These are phyloP conservation scores for Triangularia setosa DNA, from an alignment of 2,329 filamentous ascomycete species.

Conservation along the genomic window DNA sequence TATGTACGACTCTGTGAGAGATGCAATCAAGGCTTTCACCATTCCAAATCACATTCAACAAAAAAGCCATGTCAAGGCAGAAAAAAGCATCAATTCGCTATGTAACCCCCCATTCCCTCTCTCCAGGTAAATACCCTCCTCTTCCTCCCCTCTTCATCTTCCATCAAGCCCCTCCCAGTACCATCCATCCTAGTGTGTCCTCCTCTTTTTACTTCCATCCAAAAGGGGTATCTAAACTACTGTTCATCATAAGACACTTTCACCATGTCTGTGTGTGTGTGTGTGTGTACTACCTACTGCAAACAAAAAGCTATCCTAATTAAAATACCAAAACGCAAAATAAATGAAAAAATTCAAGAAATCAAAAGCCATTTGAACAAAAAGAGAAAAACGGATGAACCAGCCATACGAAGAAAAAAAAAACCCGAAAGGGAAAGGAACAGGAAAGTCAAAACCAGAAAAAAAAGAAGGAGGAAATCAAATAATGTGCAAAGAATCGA, in stretches of 20 bases:
- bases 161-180: not conserved
- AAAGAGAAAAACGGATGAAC: constrained; percentile 6
- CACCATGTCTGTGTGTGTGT: not conserved
- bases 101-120: not conserved
- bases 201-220: too few relatives aligned
- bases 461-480: constrained; percentile 8
- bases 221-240: not conserved
- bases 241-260: not conserved
- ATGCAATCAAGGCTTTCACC: too few relatives aligned
- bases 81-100: not conserved
- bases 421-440: not conserved
- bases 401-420: constrained; percentile 1
- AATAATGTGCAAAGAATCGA: constrained; percentile 1
- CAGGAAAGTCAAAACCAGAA: not conserved
- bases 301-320: constrained; percentile 1
- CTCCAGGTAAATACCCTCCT: not conserved
- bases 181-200: not conserved
- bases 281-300: not conserved
- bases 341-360: not conserved
- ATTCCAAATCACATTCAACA: not conserved
- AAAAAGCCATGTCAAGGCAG: not conserved
- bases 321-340: not conserved
- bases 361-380: not conserved
- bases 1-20: too few relatives aligned
- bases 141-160: not conserved